Evolutionary conservation across 176 grass and related monocot species (phyloP).

Genomic region (Canna indica): DNA sequence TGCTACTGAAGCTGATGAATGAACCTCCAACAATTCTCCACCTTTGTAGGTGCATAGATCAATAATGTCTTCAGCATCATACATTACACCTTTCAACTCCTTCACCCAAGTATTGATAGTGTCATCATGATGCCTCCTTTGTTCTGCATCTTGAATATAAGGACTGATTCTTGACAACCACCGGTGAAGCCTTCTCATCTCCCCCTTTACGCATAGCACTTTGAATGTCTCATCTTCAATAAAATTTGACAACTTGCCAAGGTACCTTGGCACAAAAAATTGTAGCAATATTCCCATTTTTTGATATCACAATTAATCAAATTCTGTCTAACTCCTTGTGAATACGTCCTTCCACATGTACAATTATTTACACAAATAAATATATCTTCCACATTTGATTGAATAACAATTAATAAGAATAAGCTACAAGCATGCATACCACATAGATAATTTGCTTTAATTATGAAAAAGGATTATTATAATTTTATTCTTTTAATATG

Average conservation of each 20-base stretch:
- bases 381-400: too few relatives aligned
- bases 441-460: too few relatives aligned
- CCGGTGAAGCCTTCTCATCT: constrained; percentile 2
- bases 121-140: constrained; percentile 3
- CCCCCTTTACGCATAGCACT: too few relatives aligned
- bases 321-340: too few relatives aligned
- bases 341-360: too few relatives aligned
- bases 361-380: too few relatives aligned
- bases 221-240: constrained; percentile 7
- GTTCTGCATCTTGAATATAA: constrained; percentile 15
- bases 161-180: constrained; percentile 9
- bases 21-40: constrained; percentile 1
- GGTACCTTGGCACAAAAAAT: constrained; percentile 14
- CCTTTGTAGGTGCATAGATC: constrained; percentile 30
- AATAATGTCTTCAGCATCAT: constrained; percentile 34
- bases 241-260: constrained; percentile 3
- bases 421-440: too few relatives aligned
- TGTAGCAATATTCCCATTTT: constrained; percentile 21
- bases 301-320: too few relatives aligned
- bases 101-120: constrained; percentile 24
- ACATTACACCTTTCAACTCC: too few relatives aligned
- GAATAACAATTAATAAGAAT: too few relatives aligned
- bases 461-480: too few relatives aligned
- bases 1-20: not conserved
- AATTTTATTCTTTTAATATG: too few relatives aligned